Base-by-base conservation (phyloP, 176 grass and related monocot genomes). In the Areca catechu region DNA sequence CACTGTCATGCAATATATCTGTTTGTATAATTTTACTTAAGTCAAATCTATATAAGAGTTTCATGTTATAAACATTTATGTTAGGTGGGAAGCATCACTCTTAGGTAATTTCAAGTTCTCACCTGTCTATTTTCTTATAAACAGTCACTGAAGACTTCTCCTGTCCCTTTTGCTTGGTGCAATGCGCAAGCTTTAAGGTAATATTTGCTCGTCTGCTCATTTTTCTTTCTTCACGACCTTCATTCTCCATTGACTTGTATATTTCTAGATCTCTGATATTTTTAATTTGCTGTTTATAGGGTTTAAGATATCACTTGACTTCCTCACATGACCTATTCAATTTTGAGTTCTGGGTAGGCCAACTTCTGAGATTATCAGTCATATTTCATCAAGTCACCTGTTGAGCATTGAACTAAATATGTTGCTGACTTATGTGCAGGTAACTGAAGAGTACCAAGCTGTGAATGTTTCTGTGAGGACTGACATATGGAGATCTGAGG, bases 81-180 rank as follows among this genome's bases (percentile, higher is more conserved):
- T 43, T 43, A 12, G 34, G 34, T 1, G 10, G 7, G 6, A 3
- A 43, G 34, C 34, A 43, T 2, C 34, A 43, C 34, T 43, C 34
- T 10, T 43, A 43, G 34, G 1, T 50, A 5, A 4, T 62, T 79
- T 68, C 49, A 53, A 49, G 49, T 77, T 63, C 76, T 71, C 47
- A 56, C 61, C 22, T 27, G 24, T 73, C 65, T 7, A 3, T 54
- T 73, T 17, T 16, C 22, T 76, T 73, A 54, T 78, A 71, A 68
- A 54, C 93, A 98, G 93, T 92, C 48, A 98, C 93, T 48, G 93
- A 98, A 80, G 93, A 98, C 74, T 98, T 98, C 68, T 78, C 84
- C 66, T 98, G 93, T 53, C 81, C 93, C 25, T 98, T 98, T 80
- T 98, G 93, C 67, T 83, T 92, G 60, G 78, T 88, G 55, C 68